Evolutionary conservation across 768 basidiomycete genomes (phyloP).

Genomic region (Hygrophoropsis aurantiaca): DNA sequence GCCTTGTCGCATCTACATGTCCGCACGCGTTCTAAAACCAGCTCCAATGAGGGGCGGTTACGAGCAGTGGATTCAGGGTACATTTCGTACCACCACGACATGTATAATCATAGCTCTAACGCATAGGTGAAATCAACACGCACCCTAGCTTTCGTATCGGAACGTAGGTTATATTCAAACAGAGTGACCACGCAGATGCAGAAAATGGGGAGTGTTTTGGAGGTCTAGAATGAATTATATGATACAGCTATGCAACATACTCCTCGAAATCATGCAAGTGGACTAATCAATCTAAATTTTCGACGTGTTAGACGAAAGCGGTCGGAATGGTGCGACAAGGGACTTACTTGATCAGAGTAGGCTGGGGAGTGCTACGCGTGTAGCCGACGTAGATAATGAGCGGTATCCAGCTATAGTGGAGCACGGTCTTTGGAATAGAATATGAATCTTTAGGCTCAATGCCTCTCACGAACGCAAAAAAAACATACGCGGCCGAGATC

Average conservation of each 20-base stretch:
- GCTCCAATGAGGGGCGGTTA: conserved; percentile 46
- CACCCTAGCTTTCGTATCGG: too few species aligned
- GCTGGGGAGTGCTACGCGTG: conserved; percentile 89
- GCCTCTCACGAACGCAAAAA: conserved; percentile 2
- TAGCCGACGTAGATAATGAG: conserved; percentile 95
- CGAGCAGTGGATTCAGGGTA: conserved; percentile 31
- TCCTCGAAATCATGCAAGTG: conserved; percentile 66
- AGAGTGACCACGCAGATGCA: background rate
- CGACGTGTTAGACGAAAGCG: background rate
- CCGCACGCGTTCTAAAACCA: conserved; percentile 49
- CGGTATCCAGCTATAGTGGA: conserved; percentile 97
- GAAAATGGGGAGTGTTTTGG: background rate
- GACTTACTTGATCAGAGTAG: conserved; percentile 93
- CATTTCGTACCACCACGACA: conserved; percentile 60
- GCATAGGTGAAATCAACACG: too few species aligned
- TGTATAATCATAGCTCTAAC: conserved; percentile 51
- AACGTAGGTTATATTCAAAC: too few species aligned
- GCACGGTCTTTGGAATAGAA: conserved; percentile 60
- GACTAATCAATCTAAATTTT: conserved; percentile 78
- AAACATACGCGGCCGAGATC: conserved; percentile 76
- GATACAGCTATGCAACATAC: conserved; percentile 19
- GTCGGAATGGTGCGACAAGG: background rate
- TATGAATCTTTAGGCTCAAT: conserved; percentile 1
- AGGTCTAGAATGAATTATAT: conserved; percentile 24
- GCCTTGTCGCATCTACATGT: conserved; percentile 75